Evolutionary conservation across 2,329 filamentous ascomycete species (phyloP).

Genomic region (Nakataea oryzae): DNA sequence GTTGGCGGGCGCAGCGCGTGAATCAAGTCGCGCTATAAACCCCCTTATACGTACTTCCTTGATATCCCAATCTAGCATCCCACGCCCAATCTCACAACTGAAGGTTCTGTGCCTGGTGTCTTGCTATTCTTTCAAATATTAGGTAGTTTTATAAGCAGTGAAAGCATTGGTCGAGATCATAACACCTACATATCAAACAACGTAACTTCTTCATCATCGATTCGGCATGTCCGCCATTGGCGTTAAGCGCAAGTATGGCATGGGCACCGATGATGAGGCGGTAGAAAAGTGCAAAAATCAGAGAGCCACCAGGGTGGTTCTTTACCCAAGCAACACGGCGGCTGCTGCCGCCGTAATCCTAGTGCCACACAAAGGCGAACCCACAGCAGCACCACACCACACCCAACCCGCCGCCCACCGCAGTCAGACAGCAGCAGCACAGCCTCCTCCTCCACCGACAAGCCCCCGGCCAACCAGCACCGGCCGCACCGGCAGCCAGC

Average conservation of each 20-base stretch:
- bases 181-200: background rate
- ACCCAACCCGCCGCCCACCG: background rate
- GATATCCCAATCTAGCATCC: background rate
- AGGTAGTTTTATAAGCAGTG: no score
- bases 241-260: background rate
- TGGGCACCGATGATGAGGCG: background rate
- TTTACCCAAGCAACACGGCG: background rate
- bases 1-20: background rate
- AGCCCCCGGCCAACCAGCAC: background rate
- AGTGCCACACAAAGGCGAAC: background rate
- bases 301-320: background rate
- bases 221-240: background rate
- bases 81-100: no score
- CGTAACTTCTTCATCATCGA: rapidly evolving
- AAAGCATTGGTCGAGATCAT: no score
- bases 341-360: background rate
- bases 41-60: background rate
- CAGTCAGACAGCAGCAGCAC: background rate
- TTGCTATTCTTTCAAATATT: background rate
- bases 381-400: background rate
- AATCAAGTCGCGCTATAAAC: no score
- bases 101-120: no score
- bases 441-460: background rate
- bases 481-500: background rate
- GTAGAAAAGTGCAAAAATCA: background rate